A percentile compares a stretch with the other conserved stretches of the same genome.
Evolutionary conservation across 2,329 filamentous ascomycete species (phyloP).

Genomic region (Fusarium sororula): DNA sequence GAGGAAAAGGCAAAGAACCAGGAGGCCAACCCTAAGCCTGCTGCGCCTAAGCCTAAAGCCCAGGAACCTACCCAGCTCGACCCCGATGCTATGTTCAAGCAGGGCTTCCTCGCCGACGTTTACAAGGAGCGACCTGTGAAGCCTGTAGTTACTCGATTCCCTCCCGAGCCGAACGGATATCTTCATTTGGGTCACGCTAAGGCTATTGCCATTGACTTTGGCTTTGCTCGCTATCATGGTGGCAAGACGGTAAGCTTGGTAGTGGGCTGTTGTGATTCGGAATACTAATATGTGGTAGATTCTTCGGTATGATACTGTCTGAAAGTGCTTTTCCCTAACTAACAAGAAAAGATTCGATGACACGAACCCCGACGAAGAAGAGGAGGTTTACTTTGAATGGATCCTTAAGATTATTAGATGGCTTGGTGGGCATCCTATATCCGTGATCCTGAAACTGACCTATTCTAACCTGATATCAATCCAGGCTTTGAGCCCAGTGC

Average conservation of each 20-base stretch:
- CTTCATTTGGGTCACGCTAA: slow-evolving; percentile 95
- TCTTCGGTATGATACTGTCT: slow-evolving; percentile 38
- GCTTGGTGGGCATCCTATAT: slow-evolving; percentile 54
- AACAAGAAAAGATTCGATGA: slow-evolving; percentile 78
- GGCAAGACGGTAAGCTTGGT: slow-evolving; percentile 61
- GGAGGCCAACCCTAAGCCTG: slow-evolving; percentile 42
- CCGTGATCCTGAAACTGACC: background rate
- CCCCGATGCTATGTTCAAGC: slow-evolving; percentile 78
- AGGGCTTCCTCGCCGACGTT: slow-evolving; percentile 78
- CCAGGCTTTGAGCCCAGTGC: slow-evolving; percentile 74
- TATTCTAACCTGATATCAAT: background rate
- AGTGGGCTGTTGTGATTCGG: background rate
- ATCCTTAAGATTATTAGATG: slow-evolving; percentile 89
- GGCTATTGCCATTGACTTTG: slow-evolving; percentile 96
- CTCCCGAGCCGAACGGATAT: slow-evolving; percentile 91
- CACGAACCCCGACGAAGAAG: slow-evolving; percentile 93
- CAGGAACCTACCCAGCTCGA: slow-evolving; percentile 57
- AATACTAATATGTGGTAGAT: slow-evolving; percentile 39
- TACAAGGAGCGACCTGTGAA: slow-evolving; percentile 73
- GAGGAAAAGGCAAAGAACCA: slow-evolving; percentile 46
- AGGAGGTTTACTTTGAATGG: slow-evolving; percentile 88
- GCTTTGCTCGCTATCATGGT: slow-evolving; percentile 85
- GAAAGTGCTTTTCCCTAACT: slow-evolving; percentile 2
- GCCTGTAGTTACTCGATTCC: slow-evolving; percentile 76
- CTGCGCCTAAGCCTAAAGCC: slow-evolving; percentile 56